Conservation (phyloP, 2,329 filamentous ascomycete genomes). For the Penicillium sp. region DNA sequence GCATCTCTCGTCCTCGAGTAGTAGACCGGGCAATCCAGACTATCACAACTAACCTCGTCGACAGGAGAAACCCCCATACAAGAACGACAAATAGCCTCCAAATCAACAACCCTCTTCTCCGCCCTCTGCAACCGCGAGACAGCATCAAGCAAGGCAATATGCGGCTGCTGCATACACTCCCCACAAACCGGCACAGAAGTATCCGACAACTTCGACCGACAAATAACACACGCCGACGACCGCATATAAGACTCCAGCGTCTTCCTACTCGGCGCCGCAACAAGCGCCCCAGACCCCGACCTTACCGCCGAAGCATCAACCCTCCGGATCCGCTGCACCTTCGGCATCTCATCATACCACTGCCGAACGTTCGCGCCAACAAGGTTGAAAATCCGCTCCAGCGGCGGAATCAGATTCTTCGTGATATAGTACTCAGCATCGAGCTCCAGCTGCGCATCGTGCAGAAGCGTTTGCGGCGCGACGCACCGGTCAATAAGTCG, state of each 20-base stretch:
- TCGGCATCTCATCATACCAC: constrained; percentile 98
- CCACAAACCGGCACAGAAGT: constrained; percentile 44
- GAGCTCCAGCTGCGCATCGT: constrained; percentile 71
- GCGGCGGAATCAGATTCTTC: constrained; percentile 90
- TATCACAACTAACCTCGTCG: constrained; percentile 83
- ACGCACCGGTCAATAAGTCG: constrained; percentile 86
- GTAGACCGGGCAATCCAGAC: constrained; percentile 87
- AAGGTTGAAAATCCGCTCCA: constrained; percentile 94
- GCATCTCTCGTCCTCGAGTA: constrained; percentile 53
- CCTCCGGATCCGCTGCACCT: constrained; percentile 70
- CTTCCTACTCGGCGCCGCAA: constrained; percentile 48
- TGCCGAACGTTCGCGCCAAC: constrained; percentile 84
- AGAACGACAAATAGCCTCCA: constrained; percentile 70
- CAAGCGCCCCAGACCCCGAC: constrained; percentile 12
- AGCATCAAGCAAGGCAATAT: constrained; percentile 62
- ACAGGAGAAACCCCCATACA: constrained; percentile 70
- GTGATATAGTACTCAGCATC: constrained; percentile 96
- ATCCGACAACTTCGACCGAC: constrained; percentile 56
- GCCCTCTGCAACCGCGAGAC: constrained; percentile 58
- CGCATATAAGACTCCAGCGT: constrained; percentile 95
- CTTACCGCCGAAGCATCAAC: constrained; percentile 45
- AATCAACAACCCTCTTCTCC: constrained; percentile 61
- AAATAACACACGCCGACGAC: constrained; percentile 73
- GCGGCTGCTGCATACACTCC: constrained; percentile 37
- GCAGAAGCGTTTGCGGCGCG: constrained; percentile 74